Evolutionary conservation across 2,329 filamentous ascomycete species (phyloP).

Genomic region (Bipolaris gigantea): DNA sequence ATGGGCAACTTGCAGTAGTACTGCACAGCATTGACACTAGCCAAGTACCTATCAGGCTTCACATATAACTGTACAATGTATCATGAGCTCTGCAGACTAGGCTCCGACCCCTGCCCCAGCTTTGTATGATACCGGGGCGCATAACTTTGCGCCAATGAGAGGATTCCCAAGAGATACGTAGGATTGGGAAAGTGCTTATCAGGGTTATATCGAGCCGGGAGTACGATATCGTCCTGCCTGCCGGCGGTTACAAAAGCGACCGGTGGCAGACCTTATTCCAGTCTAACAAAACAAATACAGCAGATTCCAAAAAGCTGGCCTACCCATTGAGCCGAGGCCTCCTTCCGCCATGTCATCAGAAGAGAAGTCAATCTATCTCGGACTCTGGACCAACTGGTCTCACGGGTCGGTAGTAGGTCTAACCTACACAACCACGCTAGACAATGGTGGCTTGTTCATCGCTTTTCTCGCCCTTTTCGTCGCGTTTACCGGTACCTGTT

Average conservation of each 20-base stretch:
- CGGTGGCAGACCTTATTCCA: neutral
- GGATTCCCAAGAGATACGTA: neutral
- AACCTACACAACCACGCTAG: slow-evolving; percentile 37
- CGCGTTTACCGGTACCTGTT: slow-evolving; percentile 32
- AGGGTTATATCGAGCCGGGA: neutral
- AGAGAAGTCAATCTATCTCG: slow-evolving; percentile 6
- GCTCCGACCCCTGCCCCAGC: neutral
- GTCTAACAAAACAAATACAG: neutral
- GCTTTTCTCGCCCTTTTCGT: slow-evolving; percentile 34
- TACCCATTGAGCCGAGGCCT: neutral
- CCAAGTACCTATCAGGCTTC: neutral
- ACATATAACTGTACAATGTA: neutral
- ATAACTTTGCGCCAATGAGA: neutral
- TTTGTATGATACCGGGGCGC: neutral
- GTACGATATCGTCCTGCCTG: neutral
- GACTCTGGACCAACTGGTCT: slow-evolving; percentile 17
- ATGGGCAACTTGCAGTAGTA: neutral
- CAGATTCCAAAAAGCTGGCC: neutral
- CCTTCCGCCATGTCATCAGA: neutral
- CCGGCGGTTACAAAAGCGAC: neutral
- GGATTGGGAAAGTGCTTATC: neutral
- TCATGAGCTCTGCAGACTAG: neutral
- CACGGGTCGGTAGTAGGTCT: slow-evolving; percentile 33
- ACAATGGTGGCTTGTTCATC: slow-evolving; percentile 38
- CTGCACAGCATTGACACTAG: neutral